A percentile compares a stretch with the other conserved stretches of the same genome.
Conservation (phyloP, 306 rosid genomes). For the Arachis stenosperma region DNA sequence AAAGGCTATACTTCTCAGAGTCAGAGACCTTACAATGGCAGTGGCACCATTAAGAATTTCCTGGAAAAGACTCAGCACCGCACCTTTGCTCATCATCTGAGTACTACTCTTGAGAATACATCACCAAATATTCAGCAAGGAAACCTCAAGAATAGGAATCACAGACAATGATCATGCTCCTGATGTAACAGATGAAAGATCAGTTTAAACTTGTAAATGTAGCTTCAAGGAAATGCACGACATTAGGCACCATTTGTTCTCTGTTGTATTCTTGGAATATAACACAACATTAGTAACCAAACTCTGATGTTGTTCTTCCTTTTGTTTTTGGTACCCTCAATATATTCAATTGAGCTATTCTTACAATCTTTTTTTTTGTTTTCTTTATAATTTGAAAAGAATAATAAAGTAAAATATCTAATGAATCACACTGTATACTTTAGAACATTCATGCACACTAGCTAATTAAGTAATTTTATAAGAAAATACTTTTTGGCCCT, state of each 20-base stretch:
- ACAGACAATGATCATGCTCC: constrained; percentile 14
- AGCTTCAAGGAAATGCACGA: constrained; percentile 13
- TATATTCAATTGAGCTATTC: background rate
- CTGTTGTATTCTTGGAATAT: background rate
- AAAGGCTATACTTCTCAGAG: too few species aligned
- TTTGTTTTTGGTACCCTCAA: background rate
- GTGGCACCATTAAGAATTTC: constrained; percentile 45
- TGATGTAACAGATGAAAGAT: background rate
- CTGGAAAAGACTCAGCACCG: constrained; percentile 48
- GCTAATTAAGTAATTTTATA: too few species aligned
- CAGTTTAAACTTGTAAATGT: constrained; percentile 34
- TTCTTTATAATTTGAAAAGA: too few species aligned
- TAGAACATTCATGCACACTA: too few species aligned
- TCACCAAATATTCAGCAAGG: constrained; percentile 80
- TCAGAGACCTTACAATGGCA: constrained; percentile 31
- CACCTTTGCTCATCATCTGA: constrained; percentile 47
- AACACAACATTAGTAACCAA: background rate
- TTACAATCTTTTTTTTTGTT: too few species aligned
- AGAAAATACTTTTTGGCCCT: too few species aligned
- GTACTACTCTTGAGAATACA: constrained; percentile 59
- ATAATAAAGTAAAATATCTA: too few species aligned
- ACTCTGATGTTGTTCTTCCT: background rate
- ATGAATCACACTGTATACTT: too few species aligned
- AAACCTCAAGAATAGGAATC: constrained; percentile 27
- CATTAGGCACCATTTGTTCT: background rate